Evolutionary conservation across 2,329 filamentous ascomycete species (phyloP), one percentile per base, ranked within the genome.

Genomic region (Ceratocystis cubensis): DNA sequence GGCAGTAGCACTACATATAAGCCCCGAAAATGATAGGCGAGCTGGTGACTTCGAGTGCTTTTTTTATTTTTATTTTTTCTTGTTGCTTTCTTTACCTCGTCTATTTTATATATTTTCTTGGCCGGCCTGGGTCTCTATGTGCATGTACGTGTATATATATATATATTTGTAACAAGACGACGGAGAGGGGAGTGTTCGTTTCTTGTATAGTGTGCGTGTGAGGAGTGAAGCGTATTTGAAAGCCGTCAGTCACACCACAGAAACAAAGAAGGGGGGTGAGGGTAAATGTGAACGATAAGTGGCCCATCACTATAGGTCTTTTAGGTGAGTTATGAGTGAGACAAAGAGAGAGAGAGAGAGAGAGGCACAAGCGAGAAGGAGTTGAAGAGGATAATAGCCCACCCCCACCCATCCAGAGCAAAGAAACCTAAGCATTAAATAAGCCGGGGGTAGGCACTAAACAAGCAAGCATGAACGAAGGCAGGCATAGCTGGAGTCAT

Each of bases 311-410:
- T 59, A 59, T 59, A 59, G 56, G 17, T 15, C 28, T 37, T 37
- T 3, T 37, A 37, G 13, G 56, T 33, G 56, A 30, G 15, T 33
- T 57, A 30, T 57, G 53, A 59, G 56, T 59, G 56, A 59, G 56
- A 59, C 56, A 59, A n/a, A 30, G 30, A 33, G 33, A 33, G 33
- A 8, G 33, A 37, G 33, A 15, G 37, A 13, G 10, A 50, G 10
- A 50, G 22, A 59, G 56, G 37, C 13, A 59, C 15, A 59, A 59
- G 56, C 56, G 56, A 59, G 56, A 59, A 59, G 56, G 56, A 59
- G 28, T 59, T 59, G 56, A 59, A 37, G 28, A 33, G 48, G 48
- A 28, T 53, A 25, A 53, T 53, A 28, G 48, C 15, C 48, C 10
- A 53, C 48, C 48, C 48, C 48, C 48, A 53, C 20, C 22, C 8